Conservation (phyloP, 2,329 filamentous ascomycete species). For the Plectosphaerella cucumerina region DNA sequence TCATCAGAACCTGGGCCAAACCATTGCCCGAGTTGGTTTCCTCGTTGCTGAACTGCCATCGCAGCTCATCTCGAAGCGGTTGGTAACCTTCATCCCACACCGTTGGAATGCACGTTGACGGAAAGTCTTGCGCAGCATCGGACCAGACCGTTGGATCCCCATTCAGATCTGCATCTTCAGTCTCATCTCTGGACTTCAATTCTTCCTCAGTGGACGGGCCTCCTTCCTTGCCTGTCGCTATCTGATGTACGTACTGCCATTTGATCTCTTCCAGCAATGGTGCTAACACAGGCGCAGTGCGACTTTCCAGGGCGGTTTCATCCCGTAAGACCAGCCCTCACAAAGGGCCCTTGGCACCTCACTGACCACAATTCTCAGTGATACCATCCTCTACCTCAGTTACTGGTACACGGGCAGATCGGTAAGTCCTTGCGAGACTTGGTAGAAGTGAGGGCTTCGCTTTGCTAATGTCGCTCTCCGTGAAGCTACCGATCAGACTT, state of each 20-base stretch:
- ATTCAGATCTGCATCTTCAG: slow-evolving; percentile 36
- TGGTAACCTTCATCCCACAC: not conserved
- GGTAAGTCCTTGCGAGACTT: slow-evolving; percentile 22
- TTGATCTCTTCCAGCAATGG: slow-evolving; percentile 13
- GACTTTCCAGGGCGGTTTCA: slow-evolving; percentile 48
- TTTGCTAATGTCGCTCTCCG: too few species aligned
- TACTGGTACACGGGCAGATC: slow-evolving; percentile 65
- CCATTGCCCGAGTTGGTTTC: slow-evolving; percentile 44
- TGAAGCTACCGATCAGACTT: slow-evolving; percentile 59
- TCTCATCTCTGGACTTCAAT: slow-evolving; percentile 26
- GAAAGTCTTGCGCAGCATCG: slow-evolving; percentile 5
- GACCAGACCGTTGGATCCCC: slow-evolving; percentile 39
- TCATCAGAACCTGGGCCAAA: slow-evolving; percentile 42
- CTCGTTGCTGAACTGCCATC: slow-evolving; percentile 56
- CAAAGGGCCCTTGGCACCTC: slow-evolving; percentile 2
- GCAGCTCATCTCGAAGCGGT: slow-evolving; percentile 51
- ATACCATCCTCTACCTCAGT: slow-evolving; percentile 30
- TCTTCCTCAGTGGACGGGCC: slow-evolving; percentile 19
- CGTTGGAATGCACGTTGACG: not conserved
- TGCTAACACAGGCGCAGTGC: slow-evolving; percentile 27
- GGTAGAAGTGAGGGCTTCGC: too few species aligned
- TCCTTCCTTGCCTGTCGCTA: slow-evolving; percentile 26
- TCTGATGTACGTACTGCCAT: slow-evolving; percentile 39
- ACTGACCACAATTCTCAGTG: slow-evolving; percentile 28
- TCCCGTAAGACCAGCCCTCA: slow-evolving; percentile 30